phyloP scores from a whole-genome alignment of 2,329 filamentous ascomycete genomes.

The Pyricularia grisea region DNA sequence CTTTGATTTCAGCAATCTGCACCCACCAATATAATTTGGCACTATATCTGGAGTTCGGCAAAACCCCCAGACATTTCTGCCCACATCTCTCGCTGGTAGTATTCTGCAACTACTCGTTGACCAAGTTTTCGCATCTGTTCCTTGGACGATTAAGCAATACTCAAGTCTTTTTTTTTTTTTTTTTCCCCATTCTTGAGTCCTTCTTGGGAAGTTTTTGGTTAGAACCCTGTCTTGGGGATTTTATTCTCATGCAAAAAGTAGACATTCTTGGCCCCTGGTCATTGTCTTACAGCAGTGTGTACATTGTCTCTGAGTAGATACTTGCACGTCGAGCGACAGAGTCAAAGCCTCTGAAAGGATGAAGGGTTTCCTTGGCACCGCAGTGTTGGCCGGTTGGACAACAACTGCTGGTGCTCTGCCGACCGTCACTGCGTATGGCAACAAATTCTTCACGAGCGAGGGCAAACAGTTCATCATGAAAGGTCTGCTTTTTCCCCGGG shows the following conservation, averaged over 20 bases:
- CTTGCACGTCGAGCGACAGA: neutral
- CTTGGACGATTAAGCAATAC: neutral
- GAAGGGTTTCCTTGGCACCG: conserved; percentile 6
- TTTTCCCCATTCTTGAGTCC: neutral
- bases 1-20: neutral
- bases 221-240: neutral
- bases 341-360: neutral
- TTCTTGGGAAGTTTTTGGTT: neutral
- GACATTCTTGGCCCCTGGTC: neutral
- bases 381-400: conserved; percentile 24
- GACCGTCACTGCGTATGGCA: conserved; percentile 50
- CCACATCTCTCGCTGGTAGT: neutral
- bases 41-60: neutral
- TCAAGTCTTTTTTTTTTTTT: neutral
- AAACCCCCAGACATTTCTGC: neutral
- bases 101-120: neutral
- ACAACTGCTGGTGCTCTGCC: conserved; percentile 25
- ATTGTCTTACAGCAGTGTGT: neutral
- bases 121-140: neutral
- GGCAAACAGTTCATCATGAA: conserved; percentile 80
- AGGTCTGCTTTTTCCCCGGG: conserved; percentile 36
- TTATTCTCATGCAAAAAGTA: neutral
- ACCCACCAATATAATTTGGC: neutral
- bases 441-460: conserved; percentile 78
- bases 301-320: neutral